Conservation (phyloP, 129 eudicot species). For the Ambrosia trifida region DNA sequence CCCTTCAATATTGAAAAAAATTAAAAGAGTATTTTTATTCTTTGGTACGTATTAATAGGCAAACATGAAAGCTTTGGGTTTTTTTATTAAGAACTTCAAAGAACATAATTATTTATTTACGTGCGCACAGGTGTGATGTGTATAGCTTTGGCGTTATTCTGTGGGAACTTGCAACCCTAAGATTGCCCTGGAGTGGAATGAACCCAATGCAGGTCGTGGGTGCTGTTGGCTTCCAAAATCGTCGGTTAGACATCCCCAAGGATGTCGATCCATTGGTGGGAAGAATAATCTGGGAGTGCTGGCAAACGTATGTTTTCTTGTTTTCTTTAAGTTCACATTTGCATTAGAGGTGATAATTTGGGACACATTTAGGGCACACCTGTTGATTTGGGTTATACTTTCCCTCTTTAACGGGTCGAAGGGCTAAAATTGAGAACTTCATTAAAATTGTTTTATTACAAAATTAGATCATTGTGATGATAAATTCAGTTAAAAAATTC, state of each 20-base stretch:
- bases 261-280: conserved; percentile 89
- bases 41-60: conserved; percentile 13
- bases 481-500: background rate
- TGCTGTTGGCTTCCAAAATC: conserved; percentile 97
- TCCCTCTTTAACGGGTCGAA: background rate
- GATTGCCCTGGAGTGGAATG: conserved; percentile 98
- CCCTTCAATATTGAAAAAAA: background rate
- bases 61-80: conserved; percentile 4
- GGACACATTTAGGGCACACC: no score
- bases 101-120: background rate
- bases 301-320: conserved; percentile 76
- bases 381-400: background rate
- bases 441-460: background rate
- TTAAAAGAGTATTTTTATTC: background rate
- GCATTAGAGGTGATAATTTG: background rate
- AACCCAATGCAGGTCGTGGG: conserved; percentile 99
- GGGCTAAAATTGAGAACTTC: background rate
- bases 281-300: conserved; percentile 92
- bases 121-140: conserved; percentile 78
- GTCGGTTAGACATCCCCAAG: conserved; percentile 91
- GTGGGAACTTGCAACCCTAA: conserved; percentile 95
- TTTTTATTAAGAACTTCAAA: background rate
- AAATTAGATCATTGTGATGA: background rate
- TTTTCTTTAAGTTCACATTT: background rate
- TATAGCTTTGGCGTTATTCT: conserved; percentile 93